Conservation (phyloP, 352 stramenopile genomes). For the Phytophthora cajani region DNA sequence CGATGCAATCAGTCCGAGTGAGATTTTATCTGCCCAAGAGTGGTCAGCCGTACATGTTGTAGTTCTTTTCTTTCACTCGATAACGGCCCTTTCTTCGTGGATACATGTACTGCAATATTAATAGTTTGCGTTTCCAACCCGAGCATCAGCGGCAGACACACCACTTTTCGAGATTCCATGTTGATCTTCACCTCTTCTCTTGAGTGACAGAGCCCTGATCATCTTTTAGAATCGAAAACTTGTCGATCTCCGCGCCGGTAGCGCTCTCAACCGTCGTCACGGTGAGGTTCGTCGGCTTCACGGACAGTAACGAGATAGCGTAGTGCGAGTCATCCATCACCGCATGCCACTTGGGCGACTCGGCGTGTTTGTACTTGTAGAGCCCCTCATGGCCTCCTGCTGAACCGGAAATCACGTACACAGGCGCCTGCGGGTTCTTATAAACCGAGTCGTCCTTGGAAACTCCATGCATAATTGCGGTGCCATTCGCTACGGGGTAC, state of each 20-base stretch:
- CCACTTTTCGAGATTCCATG: too few relatives aligned
- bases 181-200: neutral
- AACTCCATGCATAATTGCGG: slow-evolving; percentile 42
- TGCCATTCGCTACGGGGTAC: slow-evolving; percentile 40
- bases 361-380: slow-evolving; percentile 21
- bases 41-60: too few relatives aligned
- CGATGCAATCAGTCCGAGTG: too few relatives aligned
- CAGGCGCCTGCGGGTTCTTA: slow-evolving; percentile 51
- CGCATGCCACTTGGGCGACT: slow-evolving; percentile 34
- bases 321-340: slow-evolving; percentile 39
- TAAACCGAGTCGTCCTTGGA: slow-evolving; percentile 43
- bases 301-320: slow-evolving; percentile 32
- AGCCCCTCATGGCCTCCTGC: slow-evolving; percentile 43
- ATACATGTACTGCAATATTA: too few relatives aligned
- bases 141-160: neutral
- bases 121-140: too few relatives aligned
- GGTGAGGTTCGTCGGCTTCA: slow-evolving; percentile 35
- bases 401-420: slow-evolving; percentile 56
- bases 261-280: slow-evolving; percentile 35
- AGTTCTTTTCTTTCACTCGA: too few relatives aligned
- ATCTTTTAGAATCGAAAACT: slow-evolving; percentile 52
- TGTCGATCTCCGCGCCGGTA: slow-evolving; percentile 29
- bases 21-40: too few relatives aligned
- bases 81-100: too few relatives aligned
- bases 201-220: neutral